Base-by-base conservation (phyloP, 495 filamentous ascomycete species). In the Usnea hakonensis region DNA sequence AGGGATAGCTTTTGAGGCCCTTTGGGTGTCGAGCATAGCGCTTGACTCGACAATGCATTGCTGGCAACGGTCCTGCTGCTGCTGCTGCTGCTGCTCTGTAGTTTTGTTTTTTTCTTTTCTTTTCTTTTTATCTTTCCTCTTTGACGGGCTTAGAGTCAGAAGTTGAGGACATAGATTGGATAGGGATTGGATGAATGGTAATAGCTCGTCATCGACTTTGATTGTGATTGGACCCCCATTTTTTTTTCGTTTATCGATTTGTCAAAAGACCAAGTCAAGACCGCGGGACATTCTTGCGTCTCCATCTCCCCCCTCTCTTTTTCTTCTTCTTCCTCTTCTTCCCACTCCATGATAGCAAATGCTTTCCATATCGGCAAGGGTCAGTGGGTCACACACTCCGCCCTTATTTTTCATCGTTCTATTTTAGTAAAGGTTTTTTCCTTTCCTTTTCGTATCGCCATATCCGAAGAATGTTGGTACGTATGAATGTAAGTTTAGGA, bases 381-480 rank as follows among this genome's bases (percentile, higher is more conserved):
- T 19, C 28, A 17, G 1, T 0, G 5, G n/a, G n/a, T n/a, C n/a
- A n/a, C n/a, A n/a, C n/a, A n/a, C n/a, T n/a, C n/a, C n/a, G n/a
- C n/a, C n/a, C n/a, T 30, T 5, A 36, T 30, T 19, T 32, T 19
- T 16, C 17, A 33, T 32, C 41, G 11, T 36, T 21, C 2, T 38
- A 38, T 10, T 11, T 9, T 59, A n/a, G 28, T 26, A 26, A 6
- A 38, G 11, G 43, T 23, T 48, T 16, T 37, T 13, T 21, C 14
- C 8, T 48, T 48, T 30, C 36, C 28, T n/a, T 54, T 54, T 28
- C 17, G 23, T 38, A 16, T 32, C 26, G 48, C 48, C 58, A 61
- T 61, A 10, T 61, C 59, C 59, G 59, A 55, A 14, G 37, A 37
- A 32, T 46, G 30, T 43, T 16, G 21, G 36, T n/a, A n/a, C n/a